Conservation (phyloP, 1,139 yeast species). For the Pneumocystis oryctolagi region DNA sequence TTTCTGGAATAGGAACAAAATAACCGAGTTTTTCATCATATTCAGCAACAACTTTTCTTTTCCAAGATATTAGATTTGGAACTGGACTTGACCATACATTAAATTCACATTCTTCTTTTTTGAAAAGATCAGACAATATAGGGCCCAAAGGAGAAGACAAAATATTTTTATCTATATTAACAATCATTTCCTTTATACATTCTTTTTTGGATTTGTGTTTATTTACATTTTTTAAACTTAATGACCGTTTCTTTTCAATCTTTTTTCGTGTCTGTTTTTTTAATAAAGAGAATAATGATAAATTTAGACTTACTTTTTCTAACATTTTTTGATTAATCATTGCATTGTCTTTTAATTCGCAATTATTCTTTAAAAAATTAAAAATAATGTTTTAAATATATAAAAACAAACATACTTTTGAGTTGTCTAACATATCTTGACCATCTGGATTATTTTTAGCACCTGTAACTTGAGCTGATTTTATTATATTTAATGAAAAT, state of each 20-base stretch:
- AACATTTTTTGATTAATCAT: neutral
- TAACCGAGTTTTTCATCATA: constrained; percentile 13
- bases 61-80: constrained; percentile 13
- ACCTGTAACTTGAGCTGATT: neutral
- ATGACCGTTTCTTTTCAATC: neutral
- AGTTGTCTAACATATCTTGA: neutral
- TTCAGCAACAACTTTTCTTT: constrained; percentile 14
- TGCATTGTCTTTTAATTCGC: neutral
- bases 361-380: neutral
- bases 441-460: neutral
- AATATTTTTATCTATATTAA: constrained; percentile 13
- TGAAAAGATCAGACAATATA: constrained; percentile 9
- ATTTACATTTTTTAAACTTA: constrained; percentile 7
- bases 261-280: neutral
- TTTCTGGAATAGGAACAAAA: constrained; percentile 15
- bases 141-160: constrained; percentile 10
- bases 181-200: constrained; percentile 16
- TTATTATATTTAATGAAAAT: neutral
- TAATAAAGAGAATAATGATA: neutral
- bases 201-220: constrained; percentile 13
- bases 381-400: neutral
- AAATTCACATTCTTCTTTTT: constrained; percentile 6
- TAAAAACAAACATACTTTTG: neutral
- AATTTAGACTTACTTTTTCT: neutral
- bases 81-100: constrained; percentile 13